A percentile compares a stretch with the other conserved stretches of the same genome.
These are phyloP conservation scores for Nosema bombycis DNA, from an alignment of 371 early-diverging fungal genomes.

Conservation along the genomic window DNA sequence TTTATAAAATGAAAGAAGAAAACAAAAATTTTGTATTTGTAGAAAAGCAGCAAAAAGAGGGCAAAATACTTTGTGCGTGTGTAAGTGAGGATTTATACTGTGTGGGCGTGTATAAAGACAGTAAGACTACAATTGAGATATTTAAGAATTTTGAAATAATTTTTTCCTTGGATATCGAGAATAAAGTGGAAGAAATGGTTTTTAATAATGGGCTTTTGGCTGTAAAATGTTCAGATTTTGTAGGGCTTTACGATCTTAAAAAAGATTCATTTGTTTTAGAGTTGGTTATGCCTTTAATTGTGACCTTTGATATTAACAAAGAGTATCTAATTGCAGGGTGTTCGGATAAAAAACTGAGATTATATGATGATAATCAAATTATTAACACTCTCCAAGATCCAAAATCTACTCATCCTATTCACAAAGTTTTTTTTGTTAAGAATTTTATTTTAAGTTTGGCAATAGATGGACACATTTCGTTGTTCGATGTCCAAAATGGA, in stretches of 20 bases:
- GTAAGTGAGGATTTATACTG: not conserved
- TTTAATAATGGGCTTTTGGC: slow-evolving; percentile 14
- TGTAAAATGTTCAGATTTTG: slow-evolving; percentile 21
- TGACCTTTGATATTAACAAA: slow-evolving; percentile 32
- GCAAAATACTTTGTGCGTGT: not conserved
- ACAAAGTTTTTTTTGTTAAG: slow-evolving; percentile 20
- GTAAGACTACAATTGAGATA: slow-evolving; percentile 18
- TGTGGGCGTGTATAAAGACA: not conserved
- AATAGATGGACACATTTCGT: slow-evolving; percentile 39
- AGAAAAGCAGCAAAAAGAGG: not conserved
- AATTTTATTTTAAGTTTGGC: slow-evolving; percentile 32
- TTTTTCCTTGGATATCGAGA: slow-evolving; percentile 4
- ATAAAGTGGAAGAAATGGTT: slow-evolving; percentile 16
- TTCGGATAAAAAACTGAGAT: slow-evolving; percentile 40
- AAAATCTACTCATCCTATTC: slow-evolving; percentile 22
- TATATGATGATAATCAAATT: slow-evolving; percentile 36
- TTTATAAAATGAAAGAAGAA: not conserved
- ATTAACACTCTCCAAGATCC: slow-evolving; percentile 35
- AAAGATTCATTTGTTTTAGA: slow-evolving; percentile 30
- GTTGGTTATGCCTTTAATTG: slow-evolving; percentile 46
- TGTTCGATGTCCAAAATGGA: slow-evolving; percentile 50
- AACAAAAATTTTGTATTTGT: not conserved
- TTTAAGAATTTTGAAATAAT: slow-evolving; percentile 27
- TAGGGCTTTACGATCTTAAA: slow-evolving; percentile 32
- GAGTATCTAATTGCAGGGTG: slow-evolving; percentile 43